Evolutionary conservation across 2,329 filamentous ascomycete species (phyloP), one percentile per base, ranked within the genome.

Genomic region (Trichoderma arundinaceum): DNA sequence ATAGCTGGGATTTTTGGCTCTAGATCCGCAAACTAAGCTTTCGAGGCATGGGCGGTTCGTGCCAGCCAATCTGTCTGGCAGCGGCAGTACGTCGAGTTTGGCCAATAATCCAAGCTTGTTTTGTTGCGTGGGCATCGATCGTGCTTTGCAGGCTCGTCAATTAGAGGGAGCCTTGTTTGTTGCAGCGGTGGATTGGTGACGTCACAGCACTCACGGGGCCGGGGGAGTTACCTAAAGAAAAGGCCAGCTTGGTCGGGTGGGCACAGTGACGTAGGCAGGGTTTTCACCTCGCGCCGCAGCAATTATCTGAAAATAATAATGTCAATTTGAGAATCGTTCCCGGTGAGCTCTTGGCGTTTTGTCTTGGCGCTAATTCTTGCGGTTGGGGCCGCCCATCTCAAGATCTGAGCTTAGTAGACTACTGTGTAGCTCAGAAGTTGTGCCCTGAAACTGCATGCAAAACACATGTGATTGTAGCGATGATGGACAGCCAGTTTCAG

Each of bases 191-290:
- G 19, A 17, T 8, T 46, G 7, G 28, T 61, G 58, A 61, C 58
- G 58, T 61, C 58, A 61, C 48, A 22, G 13, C 9, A 13, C 7
- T 38, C 57, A 39, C 39, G 44, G 56, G 7, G 44, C 13, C 15
- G 35, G 46, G n/a, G 58, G 12, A 2, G 35, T 51, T 43, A 52
- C 58, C 58, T 43, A 52, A 52, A 51, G 38, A 35, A 49, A 39
- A 49, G 28, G 43, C n/a, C 13, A 22, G 10, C 13, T 28, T 28
- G 22, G 4, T 28, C 2, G 12, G 17, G 9, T 39, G 33, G 33
- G 9, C 17, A 17, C 19, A 5, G 33, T 60, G 44, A 60, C 33
- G 44, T 60, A 49, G 32, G 43, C 17, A 28, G 22, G 22, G 4
- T 28, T 28, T 28, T 3, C 22, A 28, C 22, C 22, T 28, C 4